These are phyloP conservation scores for Leccinum boreale DNA, from an alignment of 768 basidiomycete species.

Conservation along the genomic window DNA sequence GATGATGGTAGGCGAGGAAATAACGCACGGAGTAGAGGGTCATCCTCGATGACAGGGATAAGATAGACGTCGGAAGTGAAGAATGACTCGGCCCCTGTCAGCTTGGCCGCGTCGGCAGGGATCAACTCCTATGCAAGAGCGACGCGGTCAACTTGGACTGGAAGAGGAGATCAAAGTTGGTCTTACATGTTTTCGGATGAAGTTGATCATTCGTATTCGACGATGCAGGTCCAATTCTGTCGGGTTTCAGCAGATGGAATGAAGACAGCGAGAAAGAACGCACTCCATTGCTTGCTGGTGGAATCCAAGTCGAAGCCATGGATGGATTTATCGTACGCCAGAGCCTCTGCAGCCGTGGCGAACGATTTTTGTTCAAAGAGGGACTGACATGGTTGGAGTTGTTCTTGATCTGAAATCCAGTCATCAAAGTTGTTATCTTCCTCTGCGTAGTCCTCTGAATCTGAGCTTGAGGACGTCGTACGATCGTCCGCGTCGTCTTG, in stretches of 20 bases:
- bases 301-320: constrained; percentile 64
- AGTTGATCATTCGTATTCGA: constrained; percentile 82
- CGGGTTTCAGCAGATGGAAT: neutral
- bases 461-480: constrained; percentile 19
- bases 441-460: constrained; percentile 25
- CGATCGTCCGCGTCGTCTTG: constrained; percentile 11
- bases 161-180: neutral
- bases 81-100: constrained; percentile 60
- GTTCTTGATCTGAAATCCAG: constrained; percentile 70
- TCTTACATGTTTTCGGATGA: constrained; percentile 71
- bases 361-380: constrained; percentile 71
- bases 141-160: neutral
- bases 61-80: constrained; percentile 78
- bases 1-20: neutral
- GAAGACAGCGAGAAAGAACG: constrained; percentile 19
- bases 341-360: constrained; percentile 53
- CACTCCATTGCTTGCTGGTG: constrained; percentile 52
- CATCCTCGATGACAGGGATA: constrained; percentile 78
- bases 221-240: constrained; percentile 76
- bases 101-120: constrained; percentile 38
- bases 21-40: constrained; percentile 81
- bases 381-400: constrained; percentile 55
- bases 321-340: constrained; percentile 56
- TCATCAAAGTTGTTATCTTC: constrained; percentile 75
- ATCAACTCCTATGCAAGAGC: constrained; percentile 47